Conservation (phyloP, 2,329 filamentous ascomycete species). For the Fusarium foetens region DNA sequence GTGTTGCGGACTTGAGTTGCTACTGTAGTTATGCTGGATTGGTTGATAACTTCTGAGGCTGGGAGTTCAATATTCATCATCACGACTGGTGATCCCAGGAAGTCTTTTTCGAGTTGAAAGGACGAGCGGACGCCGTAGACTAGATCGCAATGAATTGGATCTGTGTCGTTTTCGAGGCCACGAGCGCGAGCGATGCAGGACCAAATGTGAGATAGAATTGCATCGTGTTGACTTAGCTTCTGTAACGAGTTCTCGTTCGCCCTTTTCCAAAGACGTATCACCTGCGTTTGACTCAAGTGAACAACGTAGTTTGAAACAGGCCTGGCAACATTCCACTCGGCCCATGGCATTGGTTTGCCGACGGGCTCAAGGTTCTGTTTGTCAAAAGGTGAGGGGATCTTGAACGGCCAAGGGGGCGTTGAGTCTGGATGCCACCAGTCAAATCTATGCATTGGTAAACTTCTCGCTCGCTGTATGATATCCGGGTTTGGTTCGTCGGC, state of each 20-base stretch:
- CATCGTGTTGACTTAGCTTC: slow-evolving; percentile 39
- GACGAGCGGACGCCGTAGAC: slow-evolving; percentile 32
- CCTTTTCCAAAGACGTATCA: slow-evolving; percentile 15
- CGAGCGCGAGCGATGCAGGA: slow-evolving; percentile 42
- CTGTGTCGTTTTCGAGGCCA: not conserved
- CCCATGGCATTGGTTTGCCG: slow-evolving; percentile 39
- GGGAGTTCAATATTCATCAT: slow-evolving; percentile 41
- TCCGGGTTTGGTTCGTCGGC: not conserved
- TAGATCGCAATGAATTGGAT: slow-evolving; percentile 36
- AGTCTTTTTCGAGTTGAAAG: slow-evolving; percentile 17
- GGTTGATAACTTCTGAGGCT: not conserved
- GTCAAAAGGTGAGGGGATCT: slow-evolving; percentile 13
- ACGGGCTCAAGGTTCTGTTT: not conserved
- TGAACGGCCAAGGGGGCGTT: slow-evolving; percentile 25
- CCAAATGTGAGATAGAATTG: slow-evolving; percentile 42
- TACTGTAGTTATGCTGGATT: not conserved
- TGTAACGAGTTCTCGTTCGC: not conserved
- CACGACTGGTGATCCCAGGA: slow-evolving; percentile 38
- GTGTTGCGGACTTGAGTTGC: slow-evolving; percentile 29
- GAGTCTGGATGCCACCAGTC: slow-evolving; percentile 39
- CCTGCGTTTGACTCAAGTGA: slow-evolving; percentile 31
- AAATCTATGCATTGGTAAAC: slow-evolving; percentile 38
- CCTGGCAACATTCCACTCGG: slow-evolving; percentile 34
- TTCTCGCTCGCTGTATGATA: slow-evolving; percentile 7
- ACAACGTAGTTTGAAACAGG: slow-evolving; percentile 40